A percentile compares a stretch with the other conserved stretches of the same genome.
These are phyloP conservation scores for Candida smagusa DNA, from an alignment of 1,139 yeast species.

Conservation along the genomic window DNA sequence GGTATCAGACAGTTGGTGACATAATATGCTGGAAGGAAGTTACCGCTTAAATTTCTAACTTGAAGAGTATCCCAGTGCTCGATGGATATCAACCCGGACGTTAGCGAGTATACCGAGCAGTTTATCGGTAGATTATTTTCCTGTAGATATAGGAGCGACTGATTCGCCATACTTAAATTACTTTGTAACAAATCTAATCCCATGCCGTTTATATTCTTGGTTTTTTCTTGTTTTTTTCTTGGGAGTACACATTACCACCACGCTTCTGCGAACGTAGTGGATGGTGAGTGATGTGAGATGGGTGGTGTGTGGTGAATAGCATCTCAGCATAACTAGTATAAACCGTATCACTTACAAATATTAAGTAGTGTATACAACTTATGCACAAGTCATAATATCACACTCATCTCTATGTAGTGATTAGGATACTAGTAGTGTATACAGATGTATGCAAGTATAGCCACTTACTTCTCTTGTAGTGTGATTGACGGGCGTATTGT, in stretches of 20 bases:
- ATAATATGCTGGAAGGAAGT: conserved; percentile 39
- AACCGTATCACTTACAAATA: no score
- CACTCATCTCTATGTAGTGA: no score
- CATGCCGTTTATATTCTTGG: conserved; percentile 2
- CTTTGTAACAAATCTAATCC: conserved; percentile 2
- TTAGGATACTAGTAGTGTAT: no score
- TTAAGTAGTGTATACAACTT: no score
- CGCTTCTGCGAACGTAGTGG: no score
- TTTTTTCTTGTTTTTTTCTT: conserved; percentile 4
- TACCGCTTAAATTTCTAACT: conserved; percentile 14
- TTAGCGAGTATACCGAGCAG: conserved; percentile 39
- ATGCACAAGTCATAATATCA: no score
- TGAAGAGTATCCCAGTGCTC: conserved; percentile 15
- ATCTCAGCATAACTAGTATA: no score
- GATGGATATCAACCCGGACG: conserved; percentile 27
- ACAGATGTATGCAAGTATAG: no score
- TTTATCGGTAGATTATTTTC: conserved; percentile 22
- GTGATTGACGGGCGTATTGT: no score
- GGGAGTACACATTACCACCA: background rate
- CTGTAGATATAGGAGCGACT: conserved; percentile 19
- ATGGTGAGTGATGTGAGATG: no score
- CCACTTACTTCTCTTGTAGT: no score
- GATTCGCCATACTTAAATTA: conserved; percentile 18
- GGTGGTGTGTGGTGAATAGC: no score
- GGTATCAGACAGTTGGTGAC: conserved; percentile 39